These are phyloP conservation scores for Lasiodiplodia hormozganensis DNA, from an alignment of 2,329 filamentous ascomycete genomes.

Conservation along the genomic window DNA sequence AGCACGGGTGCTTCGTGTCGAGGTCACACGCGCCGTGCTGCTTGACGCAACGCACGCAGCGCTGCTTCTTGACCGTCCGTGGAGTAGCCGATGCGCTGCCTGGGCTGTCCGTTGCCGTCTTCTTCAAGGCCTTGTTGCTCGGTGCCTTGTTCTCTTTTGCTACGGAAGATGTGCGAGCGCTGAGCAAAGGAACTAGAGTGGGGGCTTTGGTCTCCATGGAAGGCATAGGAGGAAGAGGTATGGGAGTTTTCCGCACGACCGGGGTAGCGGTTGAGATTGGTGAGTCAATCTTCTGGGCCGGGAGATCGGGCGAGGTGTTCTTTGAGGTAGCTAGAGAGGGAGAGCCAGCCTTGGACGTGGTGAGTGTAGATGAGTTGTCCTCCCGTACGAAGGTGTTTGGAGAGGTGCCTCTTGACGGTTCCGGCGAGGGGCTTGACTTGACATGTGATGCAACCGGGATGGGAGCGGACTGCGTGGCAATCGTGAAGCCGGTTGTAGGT, in stretches of 20 bases:
- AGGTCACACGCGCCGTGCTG: slow-evolving; percentile 16
- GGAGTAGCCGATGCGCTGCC: neutral
- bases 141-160: neutral
- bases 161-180: neutral
- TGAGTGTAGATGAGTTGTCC: neutral
- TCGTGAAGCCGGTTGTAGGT: neutral
- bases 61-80: neutral
- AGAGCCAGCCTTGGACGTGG: neutral
- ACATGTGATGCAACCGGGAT: neutral
- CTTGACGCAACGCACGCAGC: slow-evolving; percentile 12
- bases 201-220: neutral
- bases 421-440: neutral
- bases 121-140: slow-evolving; percentile 11
- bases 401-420: neutral
- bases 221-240: neutral
- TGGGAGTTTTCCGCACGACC: neutral
- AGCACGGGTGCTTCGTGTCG: neutral
- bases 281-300: neutral
- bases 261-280: neutral
- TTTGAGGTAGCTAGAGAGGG: neutral
- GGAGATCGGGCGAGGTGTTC: neutral
- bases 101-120: slow-evolving; percentile 1
- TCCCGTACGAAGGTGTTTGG: neutral
- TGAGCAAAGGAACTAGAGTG: neutral
- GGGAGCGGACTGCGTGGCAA: neutral